Evolutionary conservation across 129 eudicot species (phyloP).

Genomic region (Arctium minus): DNA sequence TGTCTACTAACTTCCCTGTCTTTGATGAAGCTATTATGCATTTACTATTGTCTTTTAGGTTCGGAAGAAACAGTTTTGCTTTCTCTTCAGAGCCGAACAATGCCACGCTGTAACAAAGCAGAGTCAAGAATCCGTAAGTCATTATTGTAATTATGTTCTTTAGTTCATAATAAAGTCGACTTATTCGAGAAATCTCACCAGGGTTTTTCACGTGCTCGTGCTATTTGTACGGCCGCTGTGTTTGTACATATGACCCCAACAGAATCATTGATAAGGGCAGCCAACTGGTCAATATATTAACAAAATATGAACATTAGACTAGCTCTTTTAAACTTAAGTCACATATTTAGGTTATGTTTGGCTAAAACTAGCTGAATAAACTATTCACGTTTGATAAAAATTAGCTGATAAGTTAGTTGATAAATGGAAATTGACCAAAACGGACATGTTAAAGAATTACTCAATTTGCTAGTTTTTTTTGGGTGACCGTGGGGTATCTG

Average conservation of each 20-base stretch:
- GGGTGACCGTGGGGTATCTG: too few relatives aligned
- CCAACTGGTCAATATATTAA: slow-evolving; percentile 48
- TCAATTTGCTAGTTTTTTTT: too few relatives aligned
- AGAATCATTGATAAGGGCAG: slow-evolving; percentile 85
- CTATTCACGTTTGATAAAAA: neutral
- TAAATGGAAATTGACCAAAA: neutral
- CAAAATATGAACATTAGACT: slow-evolving; percentile 6
- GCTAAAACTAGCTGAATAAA: neutral
- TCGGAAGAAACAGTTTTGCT: slow-evolving; percentile 69
- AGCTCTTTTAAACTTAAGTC: neutral
- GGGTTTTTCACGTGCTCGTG: slow-evolving; percentile 74
- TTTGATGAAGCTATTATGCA: slow-evolving; percentile 69
- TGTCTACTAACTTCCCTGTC: slow-evolving; percentile 65
- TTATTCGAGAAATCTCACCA: slow-evolving; percentile 38
- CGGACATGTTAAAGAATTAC: neutral
- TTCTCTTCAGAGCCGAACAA: slow-evolving; percentile 79
- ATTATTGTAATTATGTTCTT: neutral
- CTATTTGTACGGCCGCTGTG: slow-evolving; percentile 83
- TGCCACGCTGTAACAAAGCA: slow-evolving; percentile 54
- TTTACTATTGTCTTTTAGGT: slow-evolving; percentile 55
- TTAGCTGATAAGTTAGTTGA: neutral
- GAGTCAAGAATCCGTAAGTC: slow-evolving; percentile 6
- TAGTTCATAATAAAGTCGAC: neutral
- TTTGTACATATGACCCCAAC: slow-evolving; percentile 85
- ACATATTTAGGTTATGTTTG: too few relatives aligned